Evolutionary conservation across 2,329 filamentous ascomycete genomes (phyloP).

Genomic region (Pleurostoma richardsiae): DNA sequence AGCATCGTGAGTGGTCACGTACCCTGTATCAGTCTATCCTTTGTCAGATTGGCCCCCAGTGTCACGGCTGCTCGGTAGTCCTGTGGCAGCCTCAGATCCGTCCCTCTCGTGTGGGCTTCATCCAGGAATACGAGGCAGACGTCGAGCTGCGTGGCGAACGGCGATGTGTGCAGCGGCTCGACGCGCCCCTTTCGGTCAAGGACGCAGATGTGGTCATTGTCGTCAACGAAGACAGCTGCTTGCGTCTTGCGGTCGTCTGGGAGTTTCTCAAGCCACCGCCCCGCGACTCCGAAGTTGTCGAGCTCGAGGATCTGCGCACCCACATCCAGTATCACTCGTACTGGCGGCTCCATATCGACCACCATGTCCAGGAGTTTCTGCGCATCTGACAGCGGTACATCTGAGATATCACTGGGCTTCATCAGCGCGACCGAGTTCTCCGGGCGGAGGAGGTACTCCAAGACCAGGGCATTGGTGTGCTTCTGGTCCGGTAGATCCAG

Average conservation of each 20-base stretch:
- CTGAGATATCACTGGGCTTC: neutral
- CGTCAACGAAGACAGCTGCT: slow-evolving; percentile 53
- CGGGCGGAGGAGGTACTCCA: slow-evolving; percentile 49
- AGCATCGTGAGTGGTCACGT: slow-evolving; percentile 10
- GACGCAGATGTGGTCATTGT: slow-evolving; percentile 48
- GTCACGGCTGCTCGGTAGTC: slow-evolving; percentile 62
- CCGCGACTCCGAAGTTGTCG: slow-evolving; percentile 48
- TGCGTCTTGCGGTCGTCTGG: slow-evolving; percentile 18
- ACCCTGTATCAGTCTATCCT: slow-evolving; percentile 67
- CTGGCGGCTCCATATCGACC: slow-evolving; percentile 23
- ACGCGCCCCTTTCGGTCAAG: slow-evolving; percentile 39
- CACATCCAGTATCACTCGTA: slow-evolving; percentile 63
- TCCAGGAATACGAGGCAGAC: slow-evolving; percentile 64
- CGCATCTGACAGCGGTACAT: slow-evolving; percentile 22
- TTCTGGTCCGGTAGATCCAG: slow-evolving; percentile 46
- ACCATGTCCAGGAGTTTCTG: slow-evolving; percentile 40
- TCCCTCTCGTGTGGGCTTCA: slow-evolving; percentile 66
- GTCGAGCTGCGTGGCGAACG: slow-evolving; percentile 51
- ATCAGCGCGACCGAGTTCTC: slow-evolving; percentile 35
- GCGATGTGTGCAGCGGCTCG: slow-evolving; percentile 51
- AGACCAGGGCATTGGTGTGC: slow-evolving; percentile 64
- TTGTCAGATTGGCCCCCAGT: slow-evolving; percentile 58
- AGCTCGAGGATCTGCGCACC: slow-evolving; percentile 66
- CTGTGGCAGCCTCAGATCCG: slow-evolving; percentile 56
- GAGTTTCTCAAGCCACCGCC: slow-evolving; percentile 41